A percentile compares a stretch with the other conserved stretches of the same genome.
Conservation (phyloP, 345 rosid genomes). For the Salix suchowensis region DNA sequence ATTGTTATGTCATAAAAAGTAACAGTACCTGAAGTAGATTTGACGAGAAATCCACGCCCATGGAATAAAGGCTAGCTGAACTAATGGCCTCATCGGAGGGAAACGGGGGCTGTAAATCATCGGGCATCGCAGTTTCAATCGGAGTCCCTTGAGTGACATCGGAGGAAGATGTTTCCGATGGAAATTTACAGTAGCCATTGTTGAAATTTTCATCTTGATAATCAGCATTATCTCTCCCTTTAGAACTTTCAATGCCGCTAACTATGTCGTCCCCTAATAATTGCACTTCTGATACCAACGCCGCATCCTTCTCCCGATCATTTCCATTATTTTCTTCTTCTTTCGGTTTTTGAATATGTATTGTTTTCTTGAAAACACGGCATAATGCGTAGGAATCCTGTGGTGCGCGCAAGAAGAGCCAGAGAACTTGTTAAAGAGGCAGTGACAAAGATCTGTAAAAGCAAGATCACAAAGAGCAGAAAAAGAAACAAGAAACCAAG, state of each 20-base stretch:
- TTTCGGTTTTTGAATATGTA: slow-evolving; percentile 43
- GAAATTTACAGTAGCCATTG: slow-evolving; percentile 21
- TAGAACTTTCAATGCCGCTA: slow-evolving; percentile 12
- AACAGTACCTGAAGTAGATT: slow-evolving; percentile 39
- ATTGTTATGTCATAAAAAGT: no score
- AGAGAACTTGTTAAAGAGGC: not conserved
- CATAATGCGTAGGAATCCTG: slow-evolving; percentile 77
- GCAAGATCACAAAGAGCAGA: slow-evolving; percentile 16
- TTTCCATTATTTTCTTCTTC: slow-evolving; percentile 3
- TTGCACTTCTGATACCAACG: slow-evolving; percentile 21
- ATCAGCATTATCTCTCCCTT: slow-evolving; percentile 18
- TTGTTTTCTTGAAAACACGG: slow-evolving; percentile 64
- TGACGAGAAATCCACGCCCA: slow-evolving; percentile 41
- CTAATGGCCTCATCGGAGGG: slow-evolving; percentile 64
- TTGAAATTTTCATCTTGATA: slow-evolving; percentile 24
- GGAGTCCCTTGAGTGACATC: slow-evolving; percentile 25
- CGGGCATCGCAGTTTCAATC: not conserved
- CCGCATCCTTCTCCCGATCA: slow-evolving; percentile 10
- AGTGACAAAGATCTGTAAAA: slow-evolving; percentile 8
- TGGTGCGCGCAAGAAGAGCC: not conserved
- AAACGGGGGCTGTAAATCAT: slow-evolving; percentile 11
- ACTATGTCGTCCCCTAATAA: slow-evolving; percentile 5
- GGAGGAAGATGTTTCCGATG: slow-evolving; percentile 44
- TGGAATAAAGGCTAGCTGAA: slow-evolving; percentile 23
- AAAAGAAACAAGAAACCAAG: slow-evolving; percentile 8